Conservation (phyloP, 2,329 filamentous ascomycete genomes). For the Ophiostoma perfectum region DNA sequence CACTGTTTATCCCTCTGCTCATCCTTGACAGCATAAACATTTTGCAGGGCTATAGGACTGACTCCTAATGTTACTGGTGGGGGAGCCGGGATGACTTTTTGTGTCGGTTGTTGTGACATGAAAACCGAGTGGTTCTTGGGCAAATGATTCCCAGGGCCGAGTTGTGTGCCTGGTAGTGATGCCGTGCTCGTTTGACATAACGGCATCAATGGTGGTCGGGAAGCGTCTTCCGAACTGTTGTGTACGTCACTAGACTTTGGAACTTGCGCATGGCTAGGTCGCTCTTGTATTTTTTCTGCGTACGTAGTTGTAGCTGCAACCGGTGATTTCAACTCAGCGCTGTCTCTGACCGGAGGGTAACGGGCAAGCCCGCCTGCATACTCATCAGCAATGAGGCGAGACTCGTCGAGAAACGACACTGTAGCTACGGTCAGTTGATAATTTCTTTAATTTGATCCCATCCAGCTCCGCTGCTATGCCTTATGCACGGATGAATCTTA, state of each 20-base stretch:
- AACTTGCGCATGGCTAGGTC: not conserved
- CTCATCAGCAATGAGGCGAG: conserved; percentile 81
- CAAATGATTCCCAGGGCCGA: too few relatives aligned
- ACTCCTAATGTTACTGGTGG: not conserved
- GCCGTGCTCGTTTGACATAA: not conserved
- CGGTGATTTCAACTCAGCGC: conserved; percentile 35
- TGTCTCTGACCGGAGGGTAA: conserved; percentile 47
- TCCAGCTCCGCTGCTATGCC: too few relatives aligned
- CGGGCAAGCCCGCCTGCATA: conserved; percentile 73
- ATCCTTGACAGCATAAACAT: conserved; percentile 27
- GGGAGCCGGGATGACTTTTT: too few relatives aligned
- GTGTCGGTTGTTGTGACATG: not conserved
- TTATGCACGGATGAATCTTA: conserved; percentile 28
- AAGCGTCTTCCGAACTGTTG: not conserved
- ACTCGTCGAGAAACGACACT: conserved; percentile 84
- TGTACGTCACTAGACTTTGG: not conserved
- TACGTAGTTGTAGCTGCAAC: conserved; percentile 33
- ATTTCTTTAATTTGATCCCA: too few relatives aligned
- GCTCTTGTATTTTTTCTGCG: not conserved
- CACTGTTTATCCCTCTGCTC: conserved; percentile 29
- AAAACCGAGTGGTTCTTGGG: not conserved
- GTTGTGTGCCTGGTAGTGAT: not conserved
- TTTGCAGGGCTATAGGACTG: conserved; percentile 9
- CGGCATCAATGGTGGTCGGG: not conserved
- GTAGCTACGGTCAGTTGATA: not conserved